A percentile compares a stretch with the other conserved stretches of the same genome.
Evolutionary conservation across 1,139 yeast species (phyloP).

Genomic region (Diutina rugosa): DNA sequence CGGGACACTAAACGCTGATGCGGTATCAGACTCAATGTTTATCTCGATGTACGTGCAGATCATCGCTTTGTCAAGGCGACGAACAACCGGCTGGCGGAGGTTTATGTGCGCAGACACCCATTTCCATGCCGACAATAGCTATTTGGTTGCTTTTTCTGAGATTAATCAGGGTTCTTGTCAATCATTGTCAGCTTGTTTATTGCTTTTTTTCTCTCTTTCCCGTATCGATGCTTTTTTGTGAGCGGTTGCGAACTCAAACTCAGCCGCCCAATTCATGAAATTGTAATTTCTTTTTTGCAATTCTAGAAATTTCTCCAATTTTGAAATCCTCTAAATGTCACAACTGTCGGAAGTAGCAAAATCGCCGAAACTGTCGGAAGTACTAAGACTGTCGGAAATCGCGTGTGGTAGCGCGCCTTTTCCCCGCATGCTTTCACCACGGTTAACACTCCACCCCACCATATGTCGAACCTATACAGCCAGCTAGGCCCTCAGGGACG

Average conservation of each 20-base stretch:
- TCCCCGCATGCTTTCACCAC: neutral
- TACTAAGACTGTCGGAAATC: neutral
- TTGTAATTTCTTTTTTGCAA: neutral
- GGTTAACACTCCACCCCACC: neutral
- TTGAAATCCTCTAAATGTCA: neutral
- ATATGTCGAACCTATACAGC: neutral
- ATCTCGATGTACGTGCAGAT: neutral
- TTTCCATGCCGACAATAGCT: neutral
- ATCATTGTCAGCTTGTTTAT: neutral
- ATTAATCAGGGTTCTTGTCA: neutral
- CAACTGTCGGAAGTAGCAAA: neutral
- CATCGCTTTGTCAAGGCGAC: neutral
- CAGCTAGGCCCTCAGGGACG: slow-evolving; percentile 2
- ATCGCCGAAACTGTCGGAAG: neutral
- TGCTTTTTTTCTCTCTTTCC: too few relatives aligned
- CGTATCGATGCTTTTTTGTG: neutral
- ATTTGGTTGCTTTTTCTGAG: neutral
- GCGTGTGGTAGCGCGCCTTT: neutral
- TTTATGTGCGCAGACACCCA: neutral
- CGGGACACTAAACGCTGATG: neutral
- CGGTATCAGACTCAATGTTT: neutral
- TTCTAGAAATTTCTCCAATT: too few relatives aligned
- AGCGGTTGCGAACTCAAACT: neutral
- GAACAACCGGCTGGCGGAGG: neutral
- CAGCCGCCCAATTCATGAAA: neutral